Evolutionary conservation across 148 eudicot genomes (phyloP), one percentile per base, ranked within the genome.

Genomic region (Salicornia ramosissima): DNA sequence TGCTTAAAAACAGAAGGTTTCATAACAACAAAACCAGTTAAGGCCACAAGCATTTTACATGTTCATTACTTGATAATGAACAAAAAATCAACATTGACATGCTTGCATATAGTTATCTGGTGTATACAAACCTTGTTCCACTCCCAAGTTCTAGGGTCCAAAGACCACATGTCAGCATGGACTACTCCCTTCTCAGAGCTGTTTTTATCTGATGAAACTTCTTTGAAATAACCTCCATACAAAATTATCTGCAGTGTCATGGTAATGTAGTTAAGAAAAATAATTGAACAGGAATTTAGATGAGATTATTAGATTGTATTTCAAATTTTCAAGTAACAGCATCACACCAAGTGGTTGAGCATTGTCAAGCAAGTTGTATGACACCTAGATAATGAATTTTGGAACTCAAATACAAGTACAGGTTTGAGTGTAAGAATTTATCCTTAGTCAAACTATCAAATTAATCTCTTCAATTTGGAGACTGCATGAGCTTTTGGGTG

Each of bases 91-190:
- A n/a, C 45, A 13, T 58, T 43, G 25, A 36, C 43, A 67, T 64
- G 58, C 51, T 50, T 40, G 72, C 75, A 74, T 42, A 71, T n/a
- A 67, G 26, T 52, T 30, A 39, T 8, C 16, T 14, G 30, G 70
- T 70, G 55, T 45, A 22, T 24, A 22, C 72, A 76, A 49, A 92
- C 98, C 98, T 93, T 93, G 81, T 90, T 93, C 97, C 98, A 93
- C 59, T 88, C 96, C 98, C 98, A 93, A 63, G 96, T 93, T 82
- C 83, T 87, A 30, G 97, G 97, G 74, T 93, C 96, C 84, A 93
- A 92, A 65, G 89, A 85, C 95, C 95, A 93, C 92, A 94, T 84
- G 73, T 94, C 98, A 65, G 98, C 81, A 75, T 94, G 98, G 53
- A 94, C 97, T 55, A 81, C 85, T 67, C 98, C 98, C 80, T 90